Base-by-base conservation (phyloP, 2,329 filamentous ascomycete genomes). In the Trichoderma semiorbis region DNA sequence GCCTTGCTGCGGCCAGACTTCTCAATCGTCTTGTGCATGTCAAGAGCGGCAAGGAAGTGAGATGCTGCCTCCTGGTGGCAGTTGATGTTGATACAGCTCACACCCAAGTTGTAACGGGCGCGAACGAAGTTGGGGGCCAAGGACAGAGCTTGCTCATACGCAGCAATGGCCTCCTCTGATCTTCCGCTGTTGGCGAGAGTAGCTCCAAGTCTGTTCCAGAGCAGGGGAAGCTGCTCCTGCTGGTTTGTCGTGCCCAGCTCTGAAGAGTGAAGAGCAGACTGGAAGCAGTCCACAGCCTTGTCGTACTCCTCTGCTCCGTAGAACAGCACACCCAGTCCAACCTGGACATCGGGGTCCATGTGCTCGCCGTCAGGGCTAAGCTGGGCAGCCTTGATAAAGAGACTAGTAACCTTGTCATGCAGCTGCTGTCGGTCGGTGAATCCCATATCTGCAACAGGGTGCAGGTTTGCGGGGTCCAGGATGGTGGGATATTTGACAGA, bases 211-310 rank as follows among this genome's bases (percentile, higher is more conserved):
- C 96, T 90, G 85, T 99, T 99, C 96, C 96, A 99, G 34, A 99
- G 90, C 24, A 99, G 89, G 79, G 98, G 96, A 1, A 98, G 85
- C 82, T 98, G 94, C 78, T 92, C 91, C 77, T 91, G 90, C 74
- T 93, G 91, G 83, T 98, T 98, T 72, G 91, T 92, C 10, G 90
- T 89, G 72, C 96, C 96, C 43, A 91, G 88, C 81, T 97, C 94
- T 1, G 93, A 94, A 28, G 90, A 93, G 72, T 93, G 93, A 28
- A 99, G 89, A 0, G 97, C 95, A 1, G 95, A 91, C 70, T 92
- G 93, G 88, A 99, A 99, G 85, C 97, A 99, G 85, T 99, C 96
- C 47, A 99, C 95, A 0, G 96, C 96, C 84, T 99, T 99, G 80
- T 96, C 93, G 84, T 98, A 98, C 79, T 98, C 95, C 82, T 99